A percentile compares a stretch with the other conserved stretches of the same genome.
Conservation (phyloP, 371 early-diverging fungal genomes). For the Lichtheimia hyalospora region DNA sequence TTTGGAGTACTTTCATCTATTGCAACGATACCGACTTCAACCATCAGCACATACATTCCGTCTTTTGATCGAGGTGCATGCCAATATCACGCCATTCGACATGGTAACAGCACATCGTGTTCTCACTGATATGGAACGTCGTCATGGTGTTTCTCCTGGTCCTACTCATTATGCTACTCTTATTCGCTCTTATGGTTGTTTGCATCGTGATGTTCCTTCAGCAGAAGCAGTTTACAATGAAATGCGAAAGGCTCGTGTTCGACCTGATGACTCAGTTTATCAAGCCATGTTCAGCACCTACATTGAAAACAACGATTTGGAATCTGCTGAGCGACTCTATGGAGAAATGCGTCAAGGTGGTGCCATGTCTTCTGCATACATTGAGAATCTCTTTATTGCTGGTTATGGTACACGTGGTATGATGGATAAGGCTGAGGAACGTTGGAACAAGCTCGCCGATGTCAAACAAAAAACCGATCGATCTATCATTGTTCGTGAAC, state of each 20-base stretch:
- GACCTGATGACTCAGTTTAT: conserved; percentile 52
- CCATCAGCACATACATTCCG: conserved; percentile 61
- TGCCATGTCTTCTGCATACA: conserved; percentile 52
- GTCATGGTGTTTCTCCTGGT: conserved; percentile 42
- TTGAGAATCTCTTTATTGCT: conserved; percentile 62
- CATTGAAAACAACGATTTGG: conserved; percentile 50
- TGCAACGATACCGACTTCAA: conserved; percentile 36
- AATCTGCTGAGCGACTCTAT: conserved; percentile 47
- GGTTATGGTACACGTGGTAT: conserved; percentile 42
- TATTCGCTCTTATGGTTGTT: conserved; percentile 60
- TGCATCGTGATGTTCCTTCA: conserved; percentile 56
- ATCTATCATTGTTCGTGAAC: conserved; percentile 42
- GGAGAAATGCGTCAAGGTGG: conserved; percentile 37
- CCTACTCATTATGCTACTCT: conserved; percentile 58
- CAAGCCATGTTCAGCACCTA: conserved; percentile 58
- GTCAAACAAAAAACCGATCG: conserved; percentile 12
- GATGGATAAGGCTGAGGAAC: conserved; percentile 39
- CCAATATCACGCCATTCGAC: conserved; percentile 61
- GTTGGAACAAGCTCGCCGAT: conserved; percentile 49
- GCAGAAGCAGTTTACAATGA: conserved; percentile 51
- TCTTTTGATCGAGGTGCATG: conserved; percentile 59
- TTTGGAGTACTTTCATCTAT: conserved; percentile 50
- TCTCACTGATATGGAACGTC: conserved; percentile 47
- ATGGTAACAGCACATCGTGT: conserved; percentile 56
- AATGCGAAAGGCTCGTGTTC: conserved; percentile 43